Evolutionary conservation across 163 green algal genomes (phyloP), one percentile per base, ranked within the genome.

Genomic region (Volvox carteri): DNA sequence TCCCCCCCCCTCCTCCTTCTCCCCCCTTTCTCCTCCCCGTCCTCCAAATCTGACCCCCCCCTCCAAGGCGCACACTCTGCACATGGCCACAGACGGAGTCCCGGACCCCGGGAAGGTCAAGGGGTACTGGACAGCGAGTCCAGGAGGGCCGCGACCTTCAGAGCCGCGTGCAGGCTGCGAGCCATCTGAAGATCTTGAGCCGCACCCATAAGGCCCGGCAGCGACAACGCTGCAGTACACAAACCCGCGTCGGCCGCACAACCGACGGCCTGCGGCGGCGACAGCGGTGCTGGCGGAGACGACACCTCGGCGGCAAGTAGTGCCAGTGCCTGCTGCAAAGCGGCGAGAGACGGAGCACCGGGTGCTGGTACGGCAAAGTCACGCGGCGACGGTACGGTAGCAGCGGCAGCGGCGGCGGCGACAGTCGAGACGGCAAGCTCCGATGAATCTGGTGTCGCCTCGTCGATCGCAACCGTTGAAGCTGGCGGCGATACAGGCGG

Each of bases 121-220:
- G n/a, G n/a, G n/a, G n/a, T n/a, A n/a, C n/a, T n/a, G 37, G 70
- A 78, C 37, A 78, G 70, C 37, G 81, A 80, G 19, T 88, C 50
- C 37, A 88, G 68, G 62, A 88, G 25, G 21, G 67, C 67, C 48
- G 81, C 83, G 67, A 88, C 50, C 67, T 88, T 88, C 1, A 88
- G 83, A 8, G 83, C 83, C 11, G 83, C 83, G 37, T 88, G 83
- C 83, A 88, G 83, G 37, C 50, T 83, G 37, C 46, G 46, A 19
- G 83, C 83, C 83, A 88, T 83, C 50, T 88, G 48, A 21, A 88
- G 21, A 46, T 88, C 83, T n/a, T 74, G 25, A 1, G 37, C 1
- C 0, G 68, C 73, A 48, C 81, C 65, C 18, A n/a, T 37, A 41
- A 37, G 6, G 41, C 70, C 41, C 42, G 39, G 70, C 39, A 78